phyloP scores from a whole-genome alignment of 306 rosid species.

The Citrullus amarus region DNA sequence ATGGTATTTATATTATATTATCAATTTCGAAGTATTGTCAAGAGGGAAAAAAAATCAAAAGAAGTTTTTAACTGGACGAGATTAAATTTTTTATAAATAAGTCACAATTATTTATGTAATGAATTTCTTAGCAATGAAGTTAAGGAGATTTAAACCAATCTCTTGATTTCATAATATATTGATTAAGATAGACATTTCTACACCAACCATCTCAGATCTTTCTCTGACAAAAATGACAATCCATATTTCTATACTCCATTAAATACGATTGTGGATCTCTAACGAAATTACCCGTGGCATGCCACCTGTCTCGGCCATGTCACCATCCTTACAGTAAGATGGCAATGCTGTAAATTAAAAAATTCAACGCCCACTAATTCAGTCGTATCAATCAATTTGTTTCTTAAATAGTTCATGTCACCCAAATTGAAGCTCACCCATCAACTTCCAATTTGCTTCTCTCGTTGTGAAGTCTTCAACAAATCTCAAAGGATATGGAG shows the following conservation, averaged over 20 bases:
- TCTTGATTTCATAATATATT: no score
- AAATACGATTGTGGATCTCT: background rate
- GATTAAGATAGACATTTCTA: no score
- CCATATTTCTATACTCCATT: no score
- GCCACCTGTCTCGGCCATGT: background rate
- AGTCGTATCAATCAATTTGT: background rate
- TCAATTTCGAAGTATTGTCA: no score
- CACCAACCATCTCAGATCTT: background rate
- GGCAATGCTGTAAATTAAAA: background rate
- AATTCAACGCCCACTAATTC: background rate
- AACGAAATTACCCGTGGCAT: background rate
- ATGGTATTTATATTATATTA: no score
- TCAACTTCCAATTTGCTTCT: background rate
- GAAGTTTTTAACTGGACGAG: no score
- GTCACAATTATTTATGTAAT: no score
- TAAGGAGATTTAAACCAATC: no score
- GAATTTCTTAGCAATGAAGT: no score
- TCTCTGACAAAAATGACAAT: no score
- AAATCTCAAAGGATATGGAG: conserved; percentile 27
- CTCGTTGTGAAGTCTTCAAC: background rate
- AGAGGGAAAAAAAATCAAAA: no score
- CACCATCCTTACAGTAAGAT: background rate
- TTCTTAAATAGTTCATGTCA: background rate
- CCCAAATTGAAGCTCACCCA: background rate
- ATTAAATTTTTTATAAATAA: no score